phyloP scores from a whole-genome alignment of 805 yeast genomes.

The Saccharomycopsis fodiens region DNA sequence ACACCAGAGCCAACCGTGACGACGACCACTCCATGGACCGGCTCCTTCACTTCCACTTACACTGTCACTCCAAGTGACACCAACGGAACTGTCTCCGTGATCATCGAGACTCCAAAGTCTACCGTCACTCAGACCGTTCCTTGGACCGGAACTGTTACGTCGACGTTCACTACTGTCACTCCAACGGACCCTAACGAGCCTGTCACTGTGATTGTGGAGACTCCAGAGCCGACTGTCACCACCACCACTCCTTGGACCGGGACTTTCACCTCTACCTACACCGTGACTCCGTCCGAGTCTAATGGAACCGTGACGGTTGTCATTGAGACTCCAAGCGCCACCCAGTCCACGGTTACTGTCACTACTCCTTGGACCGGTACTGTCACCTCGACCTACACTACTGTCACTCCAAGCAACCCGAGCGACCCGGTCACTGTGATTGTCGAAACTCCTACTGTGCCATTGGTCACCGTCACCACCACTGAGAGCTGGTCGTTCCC shows the following conservation, averaged over 20 bases:
- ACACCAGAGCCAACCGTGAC: not conserved
- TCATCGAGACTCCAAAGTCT: not conserved
- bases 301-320: not conserved
- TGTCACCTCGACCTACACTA: not conserved
- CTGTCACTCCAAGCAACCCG: not conserved
- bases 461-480: not conserved
- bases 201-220: not conserved
- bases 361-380: slow-evolving; percentile 6
- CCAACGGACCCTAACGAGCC: not conserved
- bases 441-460: not conserved
- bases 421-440: not conserved
- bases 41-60: not conserved
- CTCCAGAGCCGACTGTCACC: not conserved
- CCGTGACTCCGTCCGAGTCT: not conserved
- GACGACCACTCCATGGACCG: slow-evolving; percentile 1
- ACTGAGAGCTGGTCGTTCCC: too few species aligned
- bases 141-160: slow-evolving; percentile 5
- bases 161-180: slow-evolving; percentile 6
- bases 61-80: not conserved
- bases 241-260: slow-evolving; percentile 5
- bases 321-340: not conserved
- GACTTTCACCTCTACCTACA: not conserved
- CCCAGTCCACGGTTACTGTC: not conserved
- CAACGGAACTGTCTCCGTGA: slow-evolving; percentile 3
- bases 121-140: not conserved